These are phyloP conservation scores for Erodium texanum DNA, from an alignment of 441 rosid species.

Conservation along the genomic window DNA sequence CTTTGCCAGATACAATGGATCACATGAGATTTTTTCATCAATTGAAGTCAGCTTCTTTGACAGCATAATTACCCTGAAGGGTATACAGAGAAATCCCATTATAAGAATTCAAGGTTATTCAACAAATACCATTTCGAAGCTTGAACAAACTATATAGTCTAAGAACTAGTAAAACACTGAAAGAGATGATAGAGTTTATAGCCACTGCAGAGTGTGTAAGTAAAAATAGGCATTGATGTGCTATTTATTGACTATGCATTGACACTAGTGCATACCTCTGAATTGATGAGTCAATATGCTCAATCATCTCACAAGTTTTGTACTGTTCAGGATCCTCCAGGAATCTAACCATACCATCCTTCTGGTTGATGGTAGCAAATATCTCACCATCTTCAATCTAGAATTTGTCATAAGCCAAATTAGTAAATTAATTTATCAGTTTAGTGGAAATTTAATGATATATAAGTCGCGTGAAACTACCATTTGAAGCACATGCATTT, in stretches of 20 bases:
- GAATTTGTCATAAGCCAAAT: slow-evolving; percentile 17
- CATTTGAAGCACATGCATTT: slow-evolving; percentile 99
- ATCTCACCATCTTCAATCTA: slow-evolving; percentile 97
- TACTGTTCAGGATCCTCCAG: slow-evolving; percentile 95
- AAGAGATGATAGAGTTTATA: no score
- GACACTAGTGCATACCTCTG: slow-evolving; percentile 44
- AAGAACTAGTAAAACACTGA: no score
- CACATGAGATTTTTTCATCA: slow-evolving; percentile 73
- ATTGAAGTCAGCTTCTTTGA: slow-evolving; percentile 71
- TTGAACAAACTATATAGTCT: not conserved
- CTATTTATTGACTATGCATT: no score
- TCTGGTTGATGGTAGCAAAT: slow-evolving; percentile 89
- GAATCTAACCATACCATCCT: slow-evolving; percentile 97
- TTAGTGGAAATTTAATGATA: slow-evolving; percentile 1
- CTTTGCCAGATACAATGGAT: slow-evolving; percentile 71
- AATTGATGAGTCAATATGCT: slow-evolving; percentile 77
- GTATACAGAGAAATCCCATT: not conserved
- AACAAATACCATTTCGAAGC: not conserved
- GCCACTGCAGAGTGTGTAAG: no score
- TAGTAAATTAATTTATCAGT: not conserved
- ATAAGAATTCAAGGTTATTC: not conserved
- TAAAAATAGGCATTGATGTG: no score
- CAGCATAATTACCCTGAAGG: slow-evolving; percentile 63
- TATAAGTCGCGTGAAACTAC: slow-evolving; percentile 27
- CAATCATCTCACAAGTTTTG: slow-evolving; percentile 80